Evolutionary conservation across 2,329 filamentous ascomycete genomes (phyloP).

Genomic region (Fonsecaea pedrosoi): DNA sequence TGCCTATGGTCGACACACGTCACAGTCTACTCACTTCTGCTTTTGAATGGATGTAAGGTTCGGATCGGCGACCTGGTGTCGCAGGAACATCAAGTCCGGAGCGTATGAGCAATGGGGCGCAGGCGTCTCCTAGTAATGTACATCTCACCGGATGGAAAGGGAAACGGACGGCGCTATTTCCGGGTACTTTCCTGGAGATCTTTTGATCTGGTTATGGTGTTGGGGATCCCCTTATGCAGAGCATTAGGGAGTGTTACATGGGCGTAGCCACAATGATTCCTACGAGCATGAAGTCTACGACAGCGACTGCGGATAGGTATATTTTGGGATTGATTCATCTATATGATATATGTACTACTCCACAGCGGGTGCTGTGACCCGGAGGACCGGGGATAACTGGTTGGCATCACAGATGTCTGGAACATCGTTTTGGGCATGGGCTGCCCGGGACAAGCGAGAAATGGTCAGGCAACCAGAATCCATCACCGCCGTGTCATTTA

Average conservation of each 20-base stretch:
- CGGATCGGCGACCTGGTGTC: background rate
- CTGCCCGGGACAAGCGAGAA: constrained; percentile 22
- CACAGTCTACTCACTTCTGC: constrained; percentile 7
- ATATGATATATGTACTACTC: constrained; percentile 23
- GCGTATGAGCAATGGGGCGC: constrained; percentile 16
- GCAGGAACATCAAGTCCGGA: constrained; percentile 5
- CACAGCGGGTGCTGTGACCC: constrained; percentile 4
- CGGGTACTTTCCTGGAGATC: constrained; percentile 18
- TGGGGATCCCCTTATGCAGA: constrained; percentile 17
- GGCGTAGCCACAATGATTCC: constrained; percentile 19
- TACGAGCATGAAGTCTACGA: constrained; percentile 14
- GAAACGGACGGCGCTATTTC: constrained; percentile 15
- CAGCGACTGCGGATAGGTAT: constrained; percentile 1
- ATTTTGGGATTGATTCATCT: constrained; percentile 15
- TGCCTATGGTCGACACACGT: constrained; percentile 4
- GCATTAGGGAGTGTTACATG: constrained; percentile 17
- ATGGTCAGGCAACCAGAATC: constrained; percentile 23
- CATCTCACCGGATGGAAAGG: constrained; percentile 15
- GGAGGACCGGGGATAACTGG: background rate
- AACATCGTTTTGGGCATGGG: constrained; percentile 8
- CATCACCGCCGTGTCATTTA: background rate
- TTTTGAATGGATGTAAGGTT: background rate
- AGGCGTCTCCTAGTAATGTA: constrained; percentile 19
- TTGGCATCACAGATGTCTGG: constrained; percentile 14
- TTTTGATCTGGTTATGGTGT: constrained; percentile 9